Percentiles rank a stretch among this genome's conserved stretches.
Evolutionary conservation across 306 rosid genomes (phyloP).

Genomic region (Prunus davidiana): DNA sequence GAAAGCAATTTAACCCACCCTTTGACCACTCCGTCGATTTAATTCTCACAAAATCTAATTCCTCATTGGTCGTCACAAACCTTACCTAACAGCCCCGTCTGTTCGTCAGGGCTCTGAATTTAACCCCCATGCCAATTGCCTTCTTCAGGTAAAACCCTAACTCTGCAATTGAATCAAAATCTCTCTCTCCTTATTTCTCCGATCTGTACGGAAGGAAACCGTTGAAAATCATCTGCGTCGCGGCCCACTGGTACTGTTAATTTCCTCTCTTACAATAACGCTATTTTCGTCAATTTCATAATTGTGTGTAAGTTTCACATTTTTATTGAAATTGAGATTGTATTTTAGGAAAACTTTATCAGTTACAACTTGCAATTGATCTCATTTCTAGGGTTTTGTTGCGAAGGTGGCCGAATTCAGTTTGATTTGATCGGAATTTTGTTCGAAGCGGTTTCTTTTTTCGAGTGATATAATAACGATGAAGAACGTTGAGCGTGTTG

Average conservation of each 20-base stretch:
- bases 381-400: conserved; percentile 29
- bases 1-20: background rate
- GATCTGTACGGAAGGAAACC: conserved; percentile 46
- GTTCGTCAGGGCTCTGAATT: background rate
- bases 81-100: background rate
- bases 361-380: conserved; percentile 3
- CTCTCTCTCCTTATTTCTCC: conserved; percentile 15
- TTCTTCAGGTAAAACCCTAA: conserved; percentile 61
- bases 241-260: conserved; percentile 34
- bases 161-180: conserved; percentile 32
- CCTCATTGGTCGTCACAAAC: conserved; percentile 29
- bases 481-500: conserved; percentile 82
- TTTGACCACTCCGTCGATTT: background rate
- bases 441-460: conserved; percentile 9
- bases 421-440: conserved; percentile 34
- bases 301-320: background rate
- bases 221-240: conserved; percentile 20
- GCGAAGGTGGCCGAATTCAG: conserved; percentile 44
- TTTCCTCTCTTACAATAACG: background rate
- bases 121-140: background rate
- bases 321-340: background rate
- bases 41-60: background rate
- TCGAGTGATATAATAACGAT: conserved; percentile 29
- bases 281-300: background rate
- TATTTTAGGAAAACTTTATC: background rate